These are phyloP conservation scores for Setaria italica DNA, from an alignment of 202 grass and related monocot species.

Conservation along the genomic window DNA sequence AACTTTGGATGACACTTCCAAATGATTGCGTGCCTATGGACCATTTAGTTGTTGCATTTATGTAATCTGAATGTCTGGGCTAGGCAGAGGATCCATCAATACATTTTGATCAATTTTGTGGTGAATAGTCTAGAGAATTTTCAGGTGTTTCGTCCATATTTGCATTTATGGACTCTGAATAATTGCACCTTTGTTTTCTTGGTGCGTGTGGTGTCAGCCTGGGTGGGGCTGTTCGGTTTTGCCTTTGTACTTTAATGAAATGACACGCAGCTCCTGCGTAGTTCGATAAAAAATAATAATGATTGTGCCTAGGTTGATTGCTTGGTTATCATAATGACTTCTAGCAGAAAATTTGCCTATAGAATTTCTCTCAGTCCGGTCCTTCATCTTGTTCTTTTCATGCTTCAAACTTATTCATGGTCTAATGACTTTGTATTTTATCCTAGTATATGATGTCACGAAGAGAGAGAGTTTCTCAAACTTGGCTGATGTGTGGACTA, in stretches of 20 bases:
- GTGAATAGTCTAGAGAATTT: conserved; percentile 17
- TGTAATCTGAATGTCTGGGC: conserved; percentile 14
- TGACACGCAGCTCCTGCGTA: too few relatives aligned
- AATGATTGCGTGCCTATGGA: conserved; percentile 1
- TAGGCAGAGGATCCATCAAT: conserved; percentile 6
- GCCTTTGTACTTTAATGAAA: too few relatives aligned
- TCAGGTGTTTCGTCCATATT: background rate
- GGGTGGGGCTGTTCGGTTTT: too few relatives aligned
- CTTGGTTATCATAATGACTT: background rate
- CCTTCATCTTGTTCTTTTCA: background rate
- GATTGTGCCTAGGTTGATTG: too few relatives aligned
- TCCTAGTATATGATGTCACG: conserved; percentile 92
- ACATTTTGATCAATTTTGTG: background rate
- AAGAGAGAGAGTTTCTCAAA: conserved; percentile 95
- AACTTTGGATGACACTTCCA: conserved; percentile 15
- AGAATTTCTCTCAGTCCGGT: background rate
- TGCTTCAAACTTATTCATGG: conserved; percentile 8
- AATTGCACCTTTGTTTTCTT: background rate
- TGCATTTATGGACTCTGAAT: conserved; percentile 10
- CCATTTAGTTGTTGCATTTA: conserved; percentile 15
- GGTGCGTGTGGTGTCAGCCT: too few relatives aligned
- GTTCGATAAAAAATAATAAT: too few relatives aligned
- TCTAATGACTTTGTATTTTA: conserved; percentile 47
- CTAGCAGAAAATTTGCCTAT: conserved; percentile 3
- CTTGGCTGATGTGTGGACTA: conserved; percentile 90